A percentile compares a stretch with the other conserved stretches of the same genome.
Evolutionary conservation across 805 yeast genomes (phyloP).

Genomic region (Candida tallmaniae): DNA sequence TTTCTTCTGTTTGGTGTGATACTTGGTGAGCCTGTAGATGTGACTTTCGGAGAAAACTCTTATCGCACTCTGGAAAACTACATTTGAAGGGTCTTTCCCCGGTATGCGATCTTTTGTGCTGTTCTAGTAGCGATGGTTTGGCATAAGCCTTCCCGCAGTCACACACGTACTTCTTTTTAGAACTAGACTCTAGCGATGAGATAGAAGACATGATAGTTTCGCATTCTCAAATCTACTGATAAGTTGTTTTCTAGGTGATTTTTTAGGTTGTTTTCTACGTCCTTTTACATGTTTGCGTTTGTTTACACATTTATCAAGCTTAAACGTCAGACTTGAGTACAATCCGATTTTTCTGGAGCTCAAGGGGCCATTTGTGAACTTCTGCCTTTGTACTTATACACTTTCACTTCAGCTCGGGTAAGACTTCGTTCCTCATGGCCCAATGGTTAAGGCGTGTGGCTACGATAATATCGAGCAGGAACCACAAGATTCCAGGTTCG

Average conservation of each 20-base stretch:
- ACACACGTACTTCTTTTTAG: slow-evolving; percentile 56
- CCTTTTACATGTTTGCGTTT: too few relatives aligned
- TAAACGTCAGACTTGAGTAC: too few relatives aligned
- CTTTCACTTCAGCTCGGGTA: too few relatives aligned
- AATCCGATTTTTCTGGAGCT: too few relatives aligned
- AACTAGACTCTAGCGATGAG: slow-evolving; percentile 3
- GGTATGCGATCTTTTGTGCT: slow-evolving; percentile 76
- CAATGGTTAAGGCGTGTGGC: slow-evolving; percentile 52
- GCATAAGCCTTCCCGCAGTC: slow-evolving; percentile 73
- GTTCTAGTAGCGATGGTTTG: slow-evolving; percentile 77
- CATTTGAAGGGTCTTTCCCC: slow-evolving; percentile 76
- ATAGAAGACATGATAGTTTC: neutral
- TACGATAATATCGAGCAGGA: slow-evolving; percentile 44
- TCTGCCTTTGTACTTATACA: too few relatives aligned
- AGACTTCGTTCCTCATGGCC: slow-evolving; percentile 51
- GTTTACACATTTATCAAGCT: too few relatives aligned
- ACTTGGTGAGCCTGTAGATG: slow-evolving; percentile 73
- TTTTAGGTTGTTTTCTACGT: too few relatives aligned
- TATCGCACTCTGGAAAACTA: slow-evolving; percentile 49
- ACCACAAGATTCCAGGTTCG: slow-evolving; percentile 51
- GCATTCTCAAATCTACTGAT: too few relatives aligned
- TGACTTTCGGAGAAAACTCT: slow-evolving; percentile 68
- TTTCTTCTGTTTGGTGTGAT: slow-evolving; percentile 50
- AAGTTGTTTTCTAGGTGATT: too few relatives aligned
- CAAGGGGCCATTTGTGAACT: too few relatives aligned